Conservation (phyloP, 441 rosid genomes). For the Geranium incanum region DNA sequence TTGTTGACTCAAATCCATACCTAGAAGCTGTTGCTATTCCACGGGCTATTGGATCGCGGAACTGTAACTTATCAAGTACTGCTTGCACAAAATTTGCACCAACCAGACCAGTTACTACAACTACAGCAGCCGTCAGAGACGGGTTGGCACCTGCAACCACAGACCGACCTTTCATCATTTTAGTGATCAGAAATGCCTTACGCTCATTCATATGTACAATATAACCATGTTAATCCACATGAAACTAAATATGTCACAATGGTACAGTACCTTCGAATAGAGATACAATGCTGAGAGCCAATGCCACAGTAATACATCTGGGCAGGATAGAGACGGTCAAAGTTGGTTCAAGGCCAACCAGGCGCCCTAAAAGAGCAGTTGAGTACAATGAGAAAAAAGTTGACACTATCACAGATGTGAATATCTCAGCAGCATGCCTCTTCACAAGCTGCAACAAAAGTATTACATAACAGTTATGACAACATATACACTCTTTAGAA, state of each 20-base stretch:
- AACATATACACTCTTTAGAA: too few species aligned
- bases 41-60: conserved; percentile 81
- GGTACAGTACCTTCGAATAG: conserved; percentile 63
- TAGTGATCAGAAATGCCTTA: not conserved
- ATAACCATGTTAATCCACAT: not conserved
- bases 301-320: conserved; percentile 85
- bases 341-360: conserved; percentile 59
- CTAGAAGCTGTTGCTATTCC: conserved; percentile 97
- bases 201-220: not conserved
- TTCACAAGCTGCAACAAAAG: conserved; percentile 64
- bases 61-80: conserved; percentile 54
- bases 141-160: conserved; percentile 63
- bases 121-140: conserved; percentile 86
- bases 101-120: conserved; percentile 79
- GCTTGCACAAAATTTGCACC: conserved; percentile 91
- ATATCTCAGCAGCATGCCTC: conserved; percentile 94
- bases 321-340: conserved; percentile 82
- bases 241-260: too few species aligned
- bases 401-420: conserved; percentile 70
- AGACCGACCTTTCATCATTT: conserved; percentile 1
- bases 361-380: conserved; percentile 82
- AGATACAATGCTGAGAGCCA: conserved; percentile 91
- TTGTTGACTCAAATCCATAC: conserved; percentile 22
- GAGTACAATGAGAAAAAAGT: conserved; percentile 84
- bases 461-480: too few species aligned